A percentile compares a stretch with the other conserved stretches of the same genome.
These are phyloP conservation scores for Penicillium coprophilum DNA, from an alignment of 495 filamentous ascomycete genomes.

Conservation along the genomic window DNA sequence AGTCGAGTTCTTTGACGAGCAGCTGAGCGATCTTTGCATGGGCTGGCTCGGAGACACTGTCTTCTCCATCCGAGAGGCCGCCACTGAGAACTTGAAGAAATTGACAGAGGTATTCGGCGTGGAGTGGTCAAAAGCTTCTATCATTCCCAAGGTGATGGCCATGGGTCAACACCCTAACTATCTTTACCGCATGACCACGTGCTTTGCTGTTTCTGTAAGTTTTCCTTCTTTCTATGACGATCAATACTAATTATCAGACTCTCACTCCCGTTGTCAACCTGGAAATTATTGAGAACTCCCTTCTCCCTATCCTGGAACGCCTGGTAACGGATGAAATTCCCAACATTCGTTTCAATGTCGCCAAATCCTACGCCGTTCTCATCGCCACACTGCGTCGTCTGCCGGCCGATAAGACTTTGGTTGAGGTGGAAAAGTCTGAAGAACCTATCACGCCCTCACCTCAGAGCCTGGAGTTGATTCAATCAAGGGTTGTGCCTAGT, in stretches of 20 bases:
- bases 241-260: slow-evolving; percentile 61
- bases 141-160: slow-evolving; percentile 96
- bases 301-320: slow-evolving; percentile 93
- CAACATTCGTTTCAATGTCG: slow-evolving; percentile 99
- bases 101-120: slow-evolving; percentile 98
- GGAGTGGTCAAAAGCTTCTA: slow-evolving; percentile 95
- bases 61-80: slow-evolving; percentile 96
- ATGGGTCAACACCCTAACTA: slow-evolving; percentile 99
- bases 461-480: slow-evolving; percentile 76
- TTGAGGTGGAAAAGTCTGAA: slow-evolving; percentile 76
- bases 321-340: slow-evolving; percentile 91
- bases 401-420: slow-evolving; percentile 82
- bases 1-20: slow-evolving; percentile 97
- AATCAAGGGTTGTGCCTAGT: slow-evolving; percentile 82
- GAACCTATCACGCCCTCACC: slow-evolving; percentile 62
- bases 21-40: slow-evolving; percentile 94
- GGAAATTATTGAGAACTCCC: slow-evolving; percentile 85
- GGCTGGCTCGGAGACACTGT: slow-evolving; percentile 99
- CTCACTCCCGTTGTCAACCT: slow-evolving; percentile 89
- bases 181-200: slow-evolving; percentile 98
- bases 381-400: slow-evolving; percentile 87
- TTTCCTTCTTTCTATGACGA: background rate
- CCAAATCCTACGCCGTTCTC: slow-evolving; percentile 89
- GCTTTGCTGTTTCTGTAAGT: slow-evolving; percentile 94
- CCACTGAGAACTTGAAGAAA: slow-evolving; percentile 95